Evolutionary conservation across 192 early-diverging fungal genomes (phyloP).

Genomic region (Backusella parvicylindrica): DNA sequence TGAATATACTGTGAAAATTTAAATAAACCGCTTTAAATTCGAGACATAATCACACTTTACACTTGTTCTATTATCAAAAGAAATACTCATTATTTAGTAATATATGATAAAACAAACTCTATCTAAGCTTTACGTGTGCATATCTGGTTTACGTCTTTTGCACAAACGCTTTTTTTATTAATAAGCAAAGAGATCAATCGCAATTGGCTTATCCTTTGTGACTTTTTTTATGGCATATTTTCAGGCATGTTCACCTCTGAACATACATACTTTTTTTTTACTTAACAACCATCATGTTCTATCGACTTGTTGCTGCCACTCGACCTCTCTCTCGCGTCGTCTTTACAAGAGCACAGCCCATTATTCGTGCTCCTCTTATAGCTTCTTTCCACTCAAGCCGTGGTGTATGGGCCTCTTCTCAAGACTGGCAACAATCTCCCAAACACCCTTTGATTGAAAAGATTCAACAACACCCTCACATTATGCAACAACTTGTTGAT

Average conservation of each 20-base stretch:
- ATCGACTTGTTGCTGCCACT: neutral
- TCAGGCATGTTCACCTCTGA: neutral
- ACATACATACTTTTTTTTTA: neutral
- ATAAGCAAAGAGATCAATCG: too few species aligned
- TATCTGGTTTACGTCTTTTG: too few species aligned
- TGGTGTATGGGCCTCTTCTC: neutral
- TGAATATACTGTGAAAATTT: too few species aligned
- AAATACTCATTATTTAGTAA: too few species aligned
- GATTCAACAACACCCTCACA: conserved; percentile 21
- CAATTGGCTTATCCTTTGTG: neutral
- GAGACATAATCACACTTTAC: neutral
- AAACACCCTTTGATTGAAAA: conserved; percentile 25
- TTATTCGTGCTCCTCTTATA: neutral
- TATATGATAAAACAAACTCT: too few species aligned
- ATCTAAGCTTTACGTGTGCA: too few species aligned
- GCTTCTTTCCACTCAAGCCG: neutral
- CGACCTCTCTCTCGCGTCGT: neutral
- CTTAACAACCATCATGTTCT: neutral
- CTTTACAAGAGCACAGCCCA: neutral
- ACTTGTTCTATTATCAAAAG: too few species aligned
- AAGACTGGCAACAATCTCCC: conserved; percentile 13
- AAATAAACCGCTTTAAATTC: neutral
- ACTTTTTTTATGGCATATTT: neutral
- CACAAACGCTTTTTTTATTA: too few species aligned
- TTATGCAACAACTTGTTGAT: conserved; percentile 23